Base-by-base conservation (phyloP, 2,329 filamentous ascomycete genomes). In the Rhexocercosporidium sp. region DNA sequence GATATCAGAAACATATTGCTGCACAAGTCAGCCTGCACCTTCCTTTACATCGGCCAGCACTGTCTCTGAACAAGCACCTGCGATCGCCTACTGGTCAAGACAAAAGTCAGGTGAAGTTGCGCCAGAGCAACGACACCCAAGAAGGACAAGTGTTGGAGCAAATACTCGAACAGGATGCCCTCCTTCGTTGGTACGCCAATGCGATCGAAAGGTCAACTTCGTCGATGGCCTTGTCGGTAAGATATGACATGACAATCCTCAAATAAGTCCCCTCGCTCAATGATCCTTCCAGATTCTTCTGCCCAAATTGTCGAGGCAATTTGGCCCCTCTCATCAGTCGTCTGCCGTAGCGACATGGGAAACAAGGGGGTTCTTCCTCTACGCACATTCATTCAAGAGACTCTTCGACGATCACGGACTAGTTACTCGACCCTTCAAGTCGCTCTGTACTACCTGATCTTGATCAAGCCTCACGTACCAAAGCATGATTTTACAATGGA, bases 381-480 rank as follows among this genome's bases (percentile, higher is more conserved):
- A 75, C 92, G 94, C 73, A 97, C 92, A 63, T 99, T 98, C 79
- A 98, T 99, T 75, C 94, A 98, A 81, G 96, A 98, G 84, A 98
- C 96, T 22, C 85, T 99, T 72, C 92, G 94, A 74, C 90, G 96
- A 75, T 99, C 96, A 68, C 90, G 95, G 75, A 97, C 96, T 51
- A 97, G 94, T 82, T 99, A 97, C 82, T 98, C 95, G 67, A 99
- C 96, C 34, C 84, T 99, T 64, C 96, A 98, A 81, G 96, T 99
- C 68, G 95, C 96, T 29, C 84, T 99, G 70, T 99, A 97, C 80
- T 99, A 99, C 79, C 83, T 99, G 76, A 90, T 99, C 76, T 86
- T 98, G 74, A 94, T 99, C 79, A 97, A 96, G 82, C 88, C 92
- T 25, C 92, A 94, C 80, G 89, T 99, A 62, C 94, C 94, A 16